Evolutionary conservation across 768 basidiomycete genomes (phyloP).

Genomic region (Crepidotus variabilis): DNA sequence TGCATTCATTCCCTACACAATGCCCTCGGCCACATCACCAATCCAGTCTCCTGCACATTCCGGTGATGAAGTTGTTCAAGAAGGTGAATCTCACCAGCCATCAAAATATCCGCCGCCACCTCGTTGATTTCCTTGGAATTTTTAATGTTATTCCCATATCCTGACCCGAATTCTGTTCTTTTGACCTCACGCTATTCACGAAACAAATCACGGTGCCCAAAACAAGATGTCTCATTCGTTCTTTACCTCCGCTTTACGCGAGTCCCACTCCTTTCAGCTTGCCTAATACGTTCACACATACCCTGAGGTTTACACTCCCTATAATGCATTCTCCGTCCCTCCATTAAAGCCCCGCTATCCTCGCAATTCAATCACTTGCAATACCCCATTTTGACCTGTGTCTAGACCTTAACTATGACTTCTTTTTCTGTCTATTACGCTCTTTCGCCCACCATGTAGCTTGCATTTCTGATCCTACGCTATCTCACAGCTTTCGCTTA

Average conservation of each 20-base stretch:
- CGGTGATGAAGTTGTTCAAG: constrained; percentile 17
- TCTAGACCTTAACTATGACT: not conserved
- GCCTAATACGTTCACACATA: constrained; percentile 18
- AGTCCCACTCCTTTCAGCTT: constrained; percentile 24
- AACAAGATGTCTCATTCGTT: constrained; percentile 24
- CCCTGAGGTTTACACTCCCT: constrained; percentile 5
- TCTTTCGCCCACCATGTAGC: not conserved
- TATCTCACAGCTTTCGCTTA: not conserved
- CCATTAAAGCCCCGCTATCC: constrained; percentile 22
- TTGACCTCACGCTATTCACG: constrained; percentile 24
- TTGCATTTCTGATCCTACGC: not conserved
- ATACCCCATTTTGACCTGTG: constrained; percentile 1
- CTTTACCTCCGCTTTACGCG: constrained; percentile 22
- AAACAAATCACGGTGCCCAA: constrained; percentile 24
- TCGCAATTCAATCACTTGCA: not conserved
- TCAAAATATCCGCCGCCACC: constrained; percentile 15
- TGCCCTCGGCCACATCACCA: constrained; percentile 18
- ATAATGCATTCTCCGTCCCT: constrained; percentile 10
- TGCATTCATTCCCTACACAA: constrained; percentile 33
- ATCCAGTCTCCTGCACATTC: constrained; percentile 13
- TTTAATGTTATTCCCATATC: constrained; percentile 4
- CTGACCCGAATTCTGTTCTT: constrained; percentile 4
- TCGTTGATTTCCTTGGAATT: constrained; percentile 16
- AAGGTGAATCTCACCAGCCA: constrained; percentile 9
- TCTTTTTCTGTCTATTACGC: not conserved